Conservation (phyloP, 306 rosid species). For the Rosa multiflora region DNA sequence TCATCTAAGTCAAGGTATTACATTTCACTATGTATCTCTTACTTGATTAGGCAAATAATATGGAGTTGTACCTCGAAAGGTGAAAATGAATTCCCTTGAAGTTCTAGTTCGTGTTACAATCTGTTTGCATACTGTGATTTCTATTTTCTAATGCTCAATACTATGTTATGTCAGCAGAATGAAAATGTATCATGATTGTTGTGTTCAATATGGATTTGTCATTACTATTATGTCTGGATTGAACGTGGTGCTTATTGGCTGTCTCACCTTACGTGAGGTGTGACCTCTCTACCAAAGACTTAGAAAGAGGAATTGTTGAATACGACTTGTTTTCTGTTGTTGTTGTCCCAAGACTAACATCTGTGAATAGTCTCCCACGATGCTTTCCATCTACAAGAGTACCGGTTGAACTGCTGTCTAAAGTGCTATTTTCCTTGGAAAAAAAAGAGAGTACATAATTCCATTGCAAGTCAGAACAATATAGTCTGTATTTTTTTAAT, state of each 20-base stretch:
- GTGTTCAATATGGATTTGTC: not conserved
- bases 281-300: not conserved
- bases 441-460: too few species aligned
- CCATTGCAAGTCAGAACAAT: not conserved
- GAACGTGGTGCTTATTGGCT: not conserved
- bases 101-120: not conserved
- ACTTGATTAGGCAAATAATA: not conserved
- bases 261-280: not conserved
- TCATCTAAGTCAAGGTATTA: slow-evolving; percentile 58
- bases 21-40: not conserved
- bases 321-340: not conserved
- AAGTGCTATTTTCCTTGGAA: not conserved
- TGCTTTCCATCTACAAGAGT: not conserved
- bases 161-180: not conserved
- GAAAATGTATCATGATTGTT: not conserved
- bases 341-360: not conserved
- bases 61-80: not conserved
- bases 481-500: not conserved
- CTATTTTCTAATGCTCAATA: not conserved
- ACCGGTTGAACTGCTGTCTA: not conserved
- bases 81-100: not conserved
- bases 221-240: not conserved
- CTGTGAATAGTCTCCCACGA: not conserved
- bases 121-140: not conserved
- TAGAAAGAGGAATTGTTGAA: not conserved